Evolutionary conservation across 1,284 basidiomycete genomes (phyloP).

Genomic region (Hypsizygus ulmarius): DNA sequence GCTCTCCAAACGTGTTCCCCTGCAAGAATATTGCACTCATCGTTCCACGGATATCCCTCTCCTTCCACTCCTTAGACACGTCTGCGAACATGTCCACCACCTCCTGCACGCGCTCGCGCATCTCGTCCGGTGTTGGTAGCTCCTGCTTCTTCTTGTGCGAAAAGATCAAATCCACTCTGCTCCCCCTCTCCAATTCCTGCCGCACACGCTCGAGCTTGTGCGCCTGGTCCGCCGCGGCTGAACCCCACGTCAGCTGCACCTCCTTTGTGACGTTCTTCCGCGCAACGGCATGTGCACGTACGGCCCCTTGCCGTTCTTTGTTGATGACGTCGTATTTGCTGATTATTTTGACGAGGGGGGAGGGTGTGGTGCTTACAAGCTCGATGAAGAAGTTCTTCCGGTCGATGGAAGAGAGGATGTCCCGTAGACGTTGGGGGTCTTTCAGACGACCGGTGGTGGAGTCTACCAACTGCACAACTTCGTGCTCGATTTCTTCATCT

Average conservation of each 20-base stretch:
- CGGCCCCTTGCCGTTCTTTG: constrained; percentile 35
- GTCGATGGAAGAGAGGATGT: constrained; percentile 42
- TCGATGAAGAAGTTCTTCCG: constrained; percentile 44
- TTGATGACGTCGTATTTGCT: constrained; percentile 35
- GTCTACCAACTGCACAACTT: constrained; percentile 49
- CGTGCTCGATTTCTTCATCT: constrained; percentile 35
- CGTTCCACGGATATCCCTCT: constrained; percentile 25
- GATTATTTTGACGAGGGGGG: constrained; percentile 53
- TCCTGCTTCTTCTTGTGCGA: constrained; percentile 44
- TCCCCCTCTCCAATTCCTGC: constrained; percentile 58
- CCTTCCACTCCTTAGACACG: constrained; percentile 52
- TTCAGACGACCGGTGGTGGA: constrained; percentile 43
- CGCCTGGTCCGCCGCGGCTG: constrained; percentile 55
- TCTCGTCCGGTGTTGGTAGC: constrained; percentile 31
- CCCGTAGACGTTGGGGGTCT: constrained; percentile 30
- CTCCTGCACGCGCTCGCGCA: constrained; percentile 40
- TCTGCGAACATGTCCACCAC: constrained; percentile 41
- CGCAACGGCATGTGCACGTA: constrained; percentile 30
- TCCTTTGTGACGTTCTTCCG: constrained; percentile 56
- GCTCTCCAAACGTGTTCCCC: too few species aligned
- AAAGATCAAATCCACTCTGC: constrained; percentile 58
- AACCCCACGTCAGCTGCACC: constrained; percentile 72
- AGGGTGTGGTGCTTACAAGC: constrained; percentile 43
- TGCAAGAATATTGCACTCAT: too few species aligned
- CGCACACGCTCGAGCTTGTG: constrained; percentile 67